Evolutionary conservation across 345 rosid species (phyloP).

Genomic region (Eucalyptus erythrocorys): DNA sequence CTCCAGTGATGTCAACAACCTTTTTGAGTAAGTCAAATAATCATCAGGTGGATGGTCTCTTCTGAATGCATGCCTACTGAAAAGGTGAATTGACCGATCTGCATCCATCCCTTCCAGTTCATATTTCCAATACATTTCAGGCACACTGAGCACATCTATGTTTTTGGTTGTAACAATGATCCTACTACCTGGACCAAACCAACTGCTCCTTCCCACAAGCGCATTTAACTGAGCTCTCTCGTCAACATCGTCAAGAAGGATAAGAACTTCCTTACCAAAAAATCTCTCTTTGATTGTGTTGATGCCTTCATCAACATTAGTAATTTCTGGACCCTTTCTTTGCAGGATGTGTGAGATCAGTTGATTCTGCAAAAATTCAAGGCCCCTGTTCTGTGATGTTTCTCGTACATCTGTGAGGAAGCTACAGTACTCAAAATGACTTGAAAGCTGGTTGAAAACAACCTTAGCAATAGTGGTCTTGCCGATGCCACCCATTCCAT

Average conservation of each 20-base stretch:
- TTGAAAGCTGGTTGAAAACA: background rate
- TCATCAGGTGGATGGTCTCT: background rate
- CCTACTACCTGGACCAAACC: conserved; percentile 8
- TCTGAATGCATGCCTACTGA: conserved; percentile 5
- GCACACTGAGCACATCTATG: background rate
- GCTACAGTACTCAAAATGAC: background rate
- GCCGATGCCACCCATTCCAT: conserved; percentile 21
- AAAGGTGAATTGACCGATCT: conserved; percentile 1
- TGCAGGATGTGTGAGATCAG: conserved; percentile 2
- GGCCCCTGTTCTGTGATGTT: background rate
- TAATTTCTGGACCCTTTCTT: conserved; percentile 1
- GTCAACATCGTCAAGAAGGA: conserved; percentile 5
- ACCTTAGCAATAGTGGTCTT: conserved; percentile 21
- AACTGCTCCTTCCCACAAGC: background rate
- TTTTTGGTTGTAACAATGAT: conserved; percentile 3
- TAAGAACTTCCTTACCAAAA: background rate
- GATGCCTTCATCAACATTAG: conserved; percentile 3
- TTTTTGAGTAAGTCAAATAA: background rate
- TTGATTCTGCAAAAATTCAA: conserved; percentile 3
- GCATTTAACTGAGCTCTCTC: background rate
- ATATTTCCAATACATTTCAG: background rate
- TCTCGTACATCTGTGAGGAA: conserved; percentile 4
- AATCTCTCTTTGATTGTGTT: conserved; percentile 6
- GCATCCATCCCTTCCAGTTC: background rate
- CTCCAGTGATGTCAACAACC: background rate